These are phyloP conservation scores for Eimeria tenella DNA, from an alignment of 169 alveolate species.

Conservation along the genomic window DNA sequence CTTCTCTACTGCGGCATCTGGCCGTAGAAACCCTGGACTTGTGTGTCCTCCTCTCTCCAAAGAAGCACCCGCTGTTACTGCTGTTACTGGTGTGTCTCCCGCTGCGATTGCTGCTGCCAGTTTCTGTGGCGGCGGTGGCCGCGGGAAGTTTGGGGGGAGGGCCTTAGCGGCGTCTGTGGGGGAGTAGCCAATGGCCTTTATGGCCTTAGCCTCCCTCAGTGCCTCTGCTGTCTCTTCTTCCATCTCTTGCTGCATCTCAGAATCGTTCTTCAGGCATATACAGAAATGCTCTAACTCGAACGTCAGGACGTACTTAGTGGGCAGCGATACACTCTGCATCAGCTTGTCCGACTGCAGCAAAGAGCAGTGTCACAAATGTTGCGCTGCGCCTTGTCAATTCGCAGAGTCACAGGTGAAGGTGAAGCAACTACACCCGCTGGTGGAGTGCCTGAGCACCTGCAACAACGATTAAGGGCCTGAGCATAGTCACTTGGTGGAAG, in stretches of 20 bases:
- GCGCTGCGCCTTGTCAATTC: too few species aligned
- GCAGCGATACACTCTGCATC: conserved; percentile 83
- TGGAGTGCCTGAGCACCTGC: too few species aligned
- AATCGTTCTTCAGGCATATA: conserved; percentile 82
- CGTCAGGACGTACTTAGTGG: conserved; percentile 82
- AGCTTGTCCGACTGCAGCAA: conserved; percentile 78
- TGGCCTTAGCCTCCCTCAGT: background rate
- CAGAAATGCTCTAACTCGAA: conserved; percentile 83
- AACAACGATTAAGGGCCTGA: too few species aligned
- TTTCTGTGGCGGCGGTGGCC: conserved; percentile 24
- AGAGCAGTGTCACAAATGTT: background rate
- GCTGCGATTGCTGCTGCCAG: conserved; percentile 43
- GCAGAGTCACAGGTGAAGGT: too few species aligned
- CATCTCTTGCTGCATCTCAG: conserved; percentile 1
- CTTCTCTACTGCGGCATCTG: conserved; percentile 64
- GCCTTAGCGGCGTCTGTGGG: conserved; percentile 43
- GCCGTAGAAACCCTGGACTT: background rate
- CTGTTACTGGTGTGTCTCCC: conserved; percentile 12
- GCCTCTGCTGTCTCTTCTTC: conserved; percentile 46
- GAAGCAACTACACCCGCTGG: too few species aligned
- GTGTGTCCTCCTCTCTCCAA: background rate
- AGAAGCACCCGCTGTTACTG: background rate
- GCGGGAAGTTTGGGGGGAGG: conserved; percentile 46
- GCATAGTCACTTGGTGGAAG: background rate
- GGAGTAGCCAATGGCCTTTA: conserved; percentile 60